phyloP scores from a whole-genome alignment of 2,329 filamentous ascomycete species.

The Pseudogymnoascus sp. region DNA sequence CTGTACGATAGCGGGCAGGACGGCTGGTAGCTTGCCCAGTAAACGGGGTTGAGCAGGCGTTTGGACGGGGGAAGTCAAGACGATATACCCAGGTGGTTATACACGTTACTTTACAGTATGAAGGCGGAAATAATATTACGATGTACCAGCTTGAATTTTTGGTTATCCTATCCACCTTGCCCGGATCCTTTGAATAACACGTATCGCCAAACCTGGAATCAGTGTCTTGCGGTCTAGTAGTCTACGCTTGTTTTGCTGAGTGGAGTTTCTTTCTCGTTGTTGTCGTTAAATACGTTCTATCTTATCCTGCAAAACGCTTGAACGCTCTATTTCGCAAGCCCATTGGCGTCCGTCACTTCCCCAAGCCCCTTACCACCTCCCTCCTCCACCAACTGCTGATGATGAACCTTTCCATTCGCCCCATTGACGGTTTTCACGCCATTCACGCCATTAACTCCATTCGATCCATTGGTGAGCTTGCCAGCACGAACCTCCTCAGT shows the following conservation, averaged over 20 bases:
- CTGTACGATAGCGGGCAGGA: not conserved
- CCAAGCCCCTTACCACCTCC: not conserved
- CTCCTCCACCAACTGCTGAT: conserved; percentile 1
- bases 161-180: not conserved
- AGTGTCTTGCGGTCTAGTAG: not conserved
- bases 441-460: conserved; percentile 11
- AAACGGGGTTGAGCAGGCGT: not conserved
- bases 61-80: conserved; percentile 5
- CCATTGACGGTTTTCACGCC: conserved; percentile 10
- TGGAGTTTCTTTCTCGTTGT: not conserved
- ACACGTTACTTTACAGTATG: conserved; percentile 1
- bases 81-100: conserved; percentile 8
- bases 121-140: conserved; percentile 6
- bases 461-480: conserved; percentile 3
- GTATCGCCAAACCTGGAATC: not conserved
- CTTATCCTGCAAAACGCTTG: conserved; percentile 1
- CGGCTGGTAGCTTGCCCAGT: not conserved
- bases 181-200: not conserved
- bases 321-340: not conserved
- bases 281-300: not conserved
- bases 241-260: not conserved
- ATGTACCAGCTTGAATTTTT: conserved; percentile 7
- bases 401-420: not conserved
- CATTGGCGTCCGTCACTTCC: not conserved
- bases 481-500: conserved; percentile 25